Conservation (phyloP, 2,329 filamentous ascomycete genomes). For the Fusarium equiseti region DNA sequence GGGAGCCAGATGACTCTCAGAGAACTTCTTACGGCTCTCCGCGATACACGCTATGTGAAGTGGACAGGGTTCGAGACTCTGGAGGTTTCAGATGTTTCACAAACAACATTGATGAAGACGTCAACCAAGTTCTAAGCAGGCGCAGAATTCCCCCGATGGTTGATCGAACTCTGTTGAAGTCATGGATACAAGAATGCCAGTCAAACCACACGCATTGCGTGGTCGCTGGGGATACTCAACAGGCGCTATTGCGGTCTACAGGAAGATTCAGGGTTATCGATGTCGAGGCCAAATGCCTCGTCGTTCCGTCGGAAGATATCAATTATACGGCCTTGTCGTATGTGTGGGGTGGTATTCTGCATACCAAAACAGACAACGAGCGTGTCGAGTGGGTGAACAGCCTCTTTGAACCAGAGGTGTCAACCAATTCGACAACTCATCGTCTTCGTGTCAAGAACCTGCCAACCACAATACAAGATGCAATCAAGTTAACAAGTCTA, state of each 20-base stretch:
- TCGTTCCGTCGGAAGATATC: not conserved
- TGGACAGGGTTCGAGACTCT: not conserved
- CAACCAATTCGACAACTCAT: not conserved
- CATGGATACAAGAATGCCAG: not conserved
- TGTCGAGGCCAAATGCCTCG: not conserved
- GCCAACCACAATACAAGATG: not conserved
- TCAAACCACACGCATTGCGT: not conserved
- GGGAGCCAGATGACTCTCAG: not conserved
- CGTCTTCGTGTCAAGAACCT: not conserved
- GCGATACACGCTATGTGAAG: not conserved
- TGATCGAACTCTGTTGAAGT: not conserved
- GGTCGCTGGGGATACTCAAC: not conserved
- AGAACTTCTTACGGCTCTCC: not conserved
- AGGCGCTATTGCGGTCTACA: not conserved
- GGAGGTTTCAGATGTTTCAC: not conserved
- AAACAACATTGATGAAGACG: accelerated
- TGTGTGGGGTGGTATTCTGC: not conserved
- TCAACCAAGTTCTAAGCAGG: not conserved
- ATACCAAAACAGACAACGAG: not conserved
- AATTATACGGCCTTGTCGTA: accelerated
- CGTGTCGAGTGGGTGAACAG: not conserved
- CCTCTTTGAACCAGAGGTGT: not conserved
- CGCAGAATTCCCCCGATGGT: accelerated
- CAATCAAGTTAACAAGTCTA: accelerated
- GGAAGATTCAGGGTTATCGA: not conserved